phyloP scores from a whole-genome alignment of 2,329 filamentous ascomycete genomes.

The Clonostachys rosea region DNA sequence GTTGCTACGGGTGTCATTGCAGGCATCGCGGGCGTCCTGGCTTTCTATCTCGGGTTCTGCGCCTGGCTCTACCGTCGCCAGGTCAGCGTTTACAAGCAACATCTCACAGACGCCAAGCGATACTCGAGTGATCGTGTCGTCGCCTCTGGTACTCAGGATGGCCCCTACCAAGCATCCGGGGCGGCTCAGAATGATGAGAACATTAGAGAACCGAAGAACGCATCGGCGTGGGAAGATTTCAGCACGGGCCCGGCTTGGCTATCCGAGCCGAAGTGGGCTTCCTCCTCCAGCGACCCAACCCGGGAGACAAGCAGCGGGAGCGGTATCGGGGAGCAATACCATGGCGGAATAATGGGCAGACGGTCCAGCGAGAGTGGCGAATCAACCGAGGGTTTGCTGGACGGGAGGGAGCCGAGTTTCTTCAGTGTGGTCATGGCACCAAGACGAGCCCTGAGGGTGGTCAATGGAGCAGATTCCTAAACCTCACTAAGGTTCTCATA shows the following conservation, averaged over 20 bases:
- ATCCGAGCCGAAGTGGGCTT: constrained; percentile 20
- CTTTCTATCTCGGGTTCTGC: constrained; percentile 65
- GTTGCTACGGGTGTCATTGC: constrained; percentile 53
- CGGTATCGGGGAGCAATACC: constrained; percentile 10
- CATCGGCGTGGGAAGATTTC: constrained; percentile 12
- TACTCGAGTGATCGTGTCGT: constrained; percentile 40
- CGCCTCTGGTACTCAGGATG: constrained; percentile 14
- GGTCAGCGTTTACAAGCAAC: constrained; percentile 63
- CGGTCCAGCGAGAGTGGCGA: constrained; percentile 12
- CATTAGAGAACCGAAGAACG: neutral
- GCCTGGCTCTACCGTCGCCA: constrained; percentile 70
- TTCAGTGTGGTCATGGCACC: constrained; percentile 66
- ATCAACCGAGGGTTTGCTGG: constrained; percentile 34
- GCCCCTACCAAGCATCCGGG: neutral
- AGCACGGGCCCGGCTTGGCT: constrained; percentile 16
- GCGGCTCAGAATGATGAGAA: constrained; percentile 1
- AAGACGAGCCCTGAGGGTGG: constrained; percentile 62
- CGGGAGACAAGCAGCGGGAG: constrained; percentile 12
- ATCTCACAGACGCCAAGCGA: constrained; percentile 61
- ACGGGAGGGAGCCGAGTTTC: constrained; percentile 64
- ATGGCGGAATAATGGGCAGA: constrained; percentile 7
- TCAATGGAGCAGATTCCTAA: constrained; percentile 42
- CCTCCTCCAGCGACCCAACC: constrained; percentile 12
- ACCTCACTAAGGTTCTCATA: no score
- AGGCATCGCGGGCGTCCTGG: constrained; percentile 57